Evolutionary conservation across 306 rosid genomes (phyloP).

Genomic region (Cucumis cinereus): DNA sequence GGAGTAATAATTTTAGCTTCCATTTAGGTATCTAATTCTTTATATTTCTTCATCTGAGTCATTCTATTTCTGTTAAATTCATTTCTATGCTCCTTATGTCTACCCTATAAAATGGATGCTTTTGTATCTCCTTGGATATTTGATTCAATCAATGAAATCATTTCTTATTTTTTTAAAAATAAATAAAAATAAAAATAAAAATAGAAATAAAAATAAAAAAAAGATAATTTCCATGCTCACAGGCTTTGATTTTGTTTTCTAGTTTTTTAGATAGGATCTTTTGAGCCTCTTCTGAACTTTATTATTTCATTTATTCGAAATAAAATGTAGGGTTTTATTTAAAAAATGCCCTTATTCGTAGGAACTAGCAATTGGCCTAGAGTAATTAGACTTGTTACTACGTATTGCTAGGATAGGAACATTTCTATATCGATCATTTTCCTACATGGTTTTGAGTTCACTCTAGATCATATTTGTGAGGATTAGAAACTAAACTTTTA

Average conservation of each 20-base stretch:
- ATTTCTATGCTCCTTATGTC: no score
- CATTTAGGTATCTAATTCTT: background rate
- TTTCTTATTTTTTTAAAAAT: no score
- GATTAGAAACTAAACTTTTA: slow-evolving; percentile 9
- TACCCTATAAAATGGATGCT: no score
- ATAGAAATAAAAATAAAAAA: no score
- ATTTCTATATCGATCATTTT: slow-evolving; percentile 1
- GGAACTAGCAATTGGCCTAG: background rate
- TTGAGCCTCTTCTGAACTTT: background rate
- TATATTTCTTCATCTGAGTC: background rate
- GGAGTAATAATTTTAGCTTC: background rate
- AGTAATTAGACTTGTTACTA: background rate
- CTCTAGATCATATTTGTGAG: slow-evolving; percentile 1
- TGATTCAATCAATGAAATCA: no score
- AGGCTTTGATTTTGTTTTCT: background rate
- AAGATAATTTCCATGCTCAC: background rate
- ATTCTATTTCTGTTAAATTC: background rate
- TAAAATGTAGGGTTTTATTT: background rate
- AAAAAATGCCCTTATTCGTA: background rate
- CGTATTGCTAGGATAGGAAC: slow-evolving; percentile 1
- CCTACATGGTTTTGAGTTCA: slow-evolving; percentile 13
- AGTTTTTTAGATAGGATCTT: background rate
- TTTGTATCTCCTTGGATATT: no score
- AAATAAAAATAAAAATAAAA: no score
- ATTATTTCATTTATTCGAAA: background rate